Evolutionary conservation across 768 basidiomycete genomes (phyloP), one percentile per base, ranked within the genome.

Genomic region (Auriscalpium microsporum): DNA sequence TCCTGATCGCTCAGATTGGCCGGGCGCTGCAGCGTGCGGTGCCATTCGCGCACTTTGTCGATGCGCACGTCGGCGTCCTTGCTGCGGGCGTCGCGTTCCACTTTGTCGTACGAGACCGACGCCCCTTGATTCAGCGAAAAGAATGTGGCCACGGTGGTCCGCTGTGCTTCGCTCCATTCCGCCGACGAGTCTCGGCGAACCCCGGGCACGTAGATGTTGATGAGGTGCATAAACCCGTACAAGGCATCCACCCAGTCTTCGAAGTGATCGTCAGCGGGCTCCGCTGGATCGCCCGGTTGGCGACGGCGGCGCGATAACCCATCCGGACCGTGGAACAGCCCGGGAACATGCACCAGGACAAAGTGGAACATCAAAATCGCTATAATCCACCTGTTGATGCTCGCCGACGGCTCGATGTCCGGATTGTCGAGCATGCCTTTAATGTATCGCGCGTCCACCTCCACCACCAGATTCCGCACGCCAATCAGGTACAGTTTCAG

Each of bases 351-450:
- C 0, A 64, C 54, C 1, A 77, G 57, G 3, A 58, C 60, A 61
- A 75, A 73, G 38, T 69, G 56, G 55, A 73, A 76, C 0, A 73
- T 53, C 0, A 70, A 62, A 13, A 78, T 75, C 1, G 60, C 68
- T 0, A 68, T 67, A 36, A 78, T 73, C 76, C 76, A 78, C 8
- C 71, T 48, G 46, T 77, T 77, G 2, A 75, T 67, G 0, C 68
- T 57, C 3, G 71, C 66, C 40, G 66, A 72, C 0, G 73, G 74
- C 4, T 70, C 66, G 0, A 72, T 56, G 23, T 73, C 71, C 0
- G 72, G 73, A 35, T 73, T 70, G 23, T 70, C 70, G 0, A 75
- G 52, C 73, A 75, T 76, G 0, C 71, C 74, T 21, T 65, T 62
- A 34, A 76, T 67, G 53, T 73, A 77, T 5, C 64, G 60, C 0